phyloP scores from a whole-genome alignment of 805 yeast genomes.

The Candida anglica region DNA sequence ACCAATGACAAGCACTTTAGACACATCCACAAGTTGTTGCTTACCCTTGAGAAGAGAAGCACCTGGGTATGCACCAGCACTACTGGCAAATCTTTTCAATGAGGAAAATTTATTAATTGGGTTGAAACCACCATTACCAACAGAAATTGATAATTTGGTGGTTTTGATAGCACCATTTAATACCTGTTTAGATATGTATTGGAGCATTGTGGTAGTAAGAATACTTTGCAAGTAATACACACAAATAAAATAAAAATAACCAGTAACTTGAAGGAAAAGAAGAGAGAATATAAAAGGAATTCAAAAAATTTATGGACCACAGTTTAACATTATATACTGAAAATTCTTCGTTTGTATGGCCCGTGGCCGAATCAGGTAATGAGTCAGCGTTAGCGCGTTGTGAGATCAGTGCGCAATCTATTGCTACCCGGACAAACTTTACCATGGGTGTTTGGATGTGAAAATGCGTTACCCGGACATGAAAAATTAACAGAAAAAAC shows the following conservation, averaged over 20 bases:
- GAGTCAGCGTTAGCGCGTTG: slow-evolving; percentile 32
- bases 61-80: slow-evolving; percentile 49
- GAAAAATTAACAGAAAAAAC: too few relatives aligned
- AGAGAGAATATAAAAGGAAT: slow-evolving; percentile 2
- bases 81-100: too few relatives aligned
- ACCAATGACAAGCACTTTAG: slow-evolving; percentile 87
- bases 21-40: slow-evolving; percentile 72
- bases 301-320: slow-evolving; percentile 7
- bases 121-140: too few relatives aligned
- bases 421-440: slow-evolving; percentile 2
- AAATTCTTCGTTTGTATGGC: slow-evolving; percentile 9
- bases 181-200: too few relatives aligned
- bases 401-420: slow-evolving; percentile 17
- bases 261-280: not conserved
- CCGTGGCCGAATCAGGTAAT: slow-evolving; percentile 24
- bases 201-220: not conserved
- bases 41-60: slow-evolving; percentile 57
- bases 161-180: too few relatives aligned
- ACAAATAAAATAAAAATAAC: slow-evolving; percentile 1
- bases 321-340: slow-evolving; percentile 2
- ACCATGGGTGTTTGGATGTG: slow-evolving; percentile 2
- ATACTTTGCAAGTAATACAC: slow-evolving; percentile 3
- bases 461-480: too few relatives aligned
- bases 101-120: too few relatives aligned
- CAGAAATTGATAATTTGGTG: too few relatives aligned